Percentiles rank a stretch among this genome's conserved stretches.
These are phyloP conservation scores for Globisporangium paddicum DNA, from an alignment of 352 stramenopile genomes.

Conservation along the genomic window DNA sequence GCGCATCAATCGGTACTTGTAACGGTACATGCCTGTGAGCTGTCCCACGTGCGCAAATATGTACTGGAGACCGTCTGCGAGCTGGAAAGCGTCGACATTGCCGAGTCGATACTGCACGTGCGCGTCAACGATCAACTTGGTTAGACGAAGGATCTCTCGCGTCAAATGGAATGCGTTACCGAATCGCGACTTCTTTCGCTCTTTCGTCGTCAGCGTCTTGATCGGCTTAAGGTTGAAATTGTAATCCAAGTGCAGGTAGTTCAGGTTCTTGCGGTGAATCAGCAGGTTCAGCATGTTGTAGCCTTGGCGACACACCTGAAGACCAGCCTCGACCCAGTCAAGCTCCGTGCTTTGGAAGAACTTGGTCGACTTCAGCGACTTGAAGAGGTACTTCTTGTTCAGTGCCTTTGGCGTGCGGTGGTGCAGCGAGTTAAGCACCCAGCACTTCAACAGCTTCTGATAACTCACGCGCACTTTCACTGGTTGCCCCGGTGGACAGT, in stretches of 20 bases:
- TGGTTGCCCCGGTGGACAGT: slow-evolving; percentile 96
- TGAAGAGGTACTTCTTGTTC: slow-evolving; percentile 98
- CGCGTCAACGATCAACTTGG: slow-evolving; percentile 99
- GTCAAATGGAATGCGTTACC: slow-evolving; percentile 96
- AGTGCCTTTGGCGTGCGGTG: slow-evolving; percentile 90
- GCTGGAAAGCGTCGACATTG: slow-evolving; percentile 99
- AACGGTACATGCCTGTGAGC: slow-evolving; percentile 99
- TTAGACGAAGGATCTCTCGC: slow-evolving; percentile 98
- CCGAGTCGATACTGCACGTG: slow-evolving; percentile 99
- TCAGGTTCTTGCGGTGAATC: slow-evolving; percentile 99
- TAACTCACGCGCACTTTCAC: slow-evolving; percentile 99
- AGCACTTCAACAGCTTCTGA: slow-evolving; percentile 99
- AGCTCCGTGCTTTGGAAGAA: slow-evolving; percentile 99
- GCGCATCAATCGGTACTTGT: slow-evolving; percentile 98
- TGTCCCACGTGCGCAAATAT: slow-evolving; percentile 99
- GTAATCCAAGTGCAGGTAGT: slow-evolving; percentile 99
- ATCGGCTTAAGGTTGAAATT: slow-evolving; percentile 99
- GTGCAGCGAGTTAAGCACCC: slow-evolving; percentile 98
- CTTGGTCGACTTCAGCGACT: slow-evolving; percentile 99
- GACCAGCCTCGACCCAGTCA: slow-evolving; percentile 98
- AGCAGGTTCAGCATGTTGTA: slow-evolving; percentile 99
- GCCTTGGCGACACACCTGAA: slow-evolving; percentile 98
- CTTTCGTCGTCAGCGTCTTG: slow-evolving; percentile 99
- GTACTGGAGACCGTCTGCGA: slow-evolving; percentile 99
- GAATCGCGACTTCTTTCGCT: slow-evolving; percentile 99